These are phyloP conservation scores for Boletus subcaerulescens DNA, from an alignment of 768 basidiomycete species.

Conservation along the genomic window DNA sequence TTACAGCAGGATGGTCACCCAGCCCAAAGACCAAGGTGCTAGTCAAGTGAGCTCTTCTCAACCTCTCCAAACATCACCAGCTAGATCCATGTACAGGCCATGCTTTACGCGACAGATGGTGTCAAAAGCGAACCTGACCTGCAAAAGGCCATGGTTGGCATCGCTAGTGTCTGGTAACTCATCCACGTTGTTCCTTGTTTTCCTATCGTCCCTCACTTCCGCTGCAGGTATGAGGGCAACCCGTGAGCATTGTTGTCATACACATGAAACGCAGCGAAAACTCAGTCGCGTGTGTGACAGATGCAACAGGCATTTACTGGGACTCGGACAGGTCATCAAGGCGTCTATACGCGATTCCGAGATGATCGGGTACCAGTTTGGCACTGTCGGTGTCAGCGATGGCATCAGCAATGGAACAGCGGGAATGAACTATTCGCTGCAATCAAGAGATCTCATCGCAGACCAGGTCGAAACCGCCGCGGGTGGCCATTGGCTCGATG, in stretches of 20 bases:
- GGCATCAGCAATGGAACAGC: slow-evolving; percentile 97
- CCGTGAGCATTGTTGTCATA: slow-evolving; percentile 62
- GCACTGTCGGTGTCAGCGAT: slow-evolving; percentile 96
- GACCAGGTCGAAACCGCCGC: slow-evolving; percentile 96
- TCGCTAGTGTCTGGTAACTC: slow-evolving; percentile 92
- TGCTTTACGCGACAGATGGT: slow-evolving; percentile 99
- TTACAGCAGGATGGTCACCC: slow-evolving; percentile 80
- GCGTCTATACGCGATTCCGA: slow-evolving; percentile 65
- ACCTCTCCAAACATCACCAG: background rate
- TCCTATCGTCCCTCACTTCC: slow-evolving; percentile 12
- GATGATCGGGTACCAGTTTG: slow-evolving; percentile 95
- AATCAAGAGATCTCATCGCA: slow-evolving; percentile 96
- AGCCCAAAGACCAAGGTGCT: slow-evolving; percentile 92
- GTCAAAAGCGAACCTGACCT: slow-evolving; percentile 80
- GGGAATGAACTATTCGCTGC: slow-evolving; percentile 94
- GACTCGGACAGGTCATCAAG: slow-evolving; percentile 84
- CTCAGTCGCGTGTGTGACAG: slow-evolving; percentile 38
- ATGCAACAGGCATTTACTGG: slow-evolving; percentile 93
- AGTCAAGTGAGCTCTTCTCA: slow-evolving; percentile 60
- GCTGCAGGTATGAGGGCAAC: slow-evolving; percentile 92
- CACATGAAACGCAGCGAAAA: background rate
- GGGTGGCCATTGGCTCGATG: slow-evolving; percentile 97
- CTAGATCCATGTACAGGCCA: slow-evolving; percentile 56
- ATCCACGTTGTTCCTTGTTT: slow-evolving; percentile 1
- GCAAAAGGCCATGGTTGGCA: slow-evolving; percentile 94